phyloP scores from a whole-genome alignment of 345 rosid genomes.

The Aquilaria sinensis region DNA sequence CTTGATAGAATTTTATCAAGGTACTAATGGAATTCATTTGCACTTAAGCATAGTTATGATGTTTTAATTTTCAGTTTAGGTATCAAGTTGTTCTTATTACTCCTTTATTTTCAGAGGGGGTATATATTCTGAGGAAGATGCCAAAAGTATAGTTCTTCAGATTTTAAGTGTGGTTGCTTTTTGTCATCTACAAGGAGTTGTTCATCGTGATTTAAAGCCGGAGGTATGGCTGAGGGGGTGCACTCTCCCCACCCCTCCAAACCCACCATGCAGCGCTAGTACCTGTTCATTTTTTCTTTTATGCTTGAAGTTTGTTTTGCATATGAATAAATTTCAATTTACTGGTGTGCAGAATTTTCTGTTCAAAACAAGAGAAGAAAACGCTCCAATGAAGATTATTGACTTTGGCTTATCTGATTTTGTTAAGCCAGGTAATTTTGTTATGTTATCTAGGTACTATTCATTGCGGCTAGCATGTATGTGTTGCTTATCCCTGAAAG shows the following conservation, averaged over 20 bases:
- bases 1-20: slow-evolving; percentile 87
- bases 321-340: too few relatives aligned
- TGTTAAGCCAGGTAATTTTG: slow-evolving; percentile 55
- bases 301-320: too few relatives aligned
- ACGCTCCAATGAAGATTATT: slow-evolving; percentile 81
- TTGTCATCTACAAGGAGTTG: slow-evolving; percentile 98
- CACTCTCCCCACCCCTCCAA: too few relatives aligned
- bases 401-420: slow-evolving; percentile 96
- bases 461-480: too few relatives aligned
- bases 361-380: slow-evolving; percentile 67
- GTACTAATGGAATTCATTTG: slow-evolving; percentile 25
- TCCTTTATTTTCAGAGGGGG: slow-evolving; percentile 69
- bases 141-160: slow-evolving; percentile 67
- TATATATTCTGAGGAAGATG: slow-evolving; percentile 84
- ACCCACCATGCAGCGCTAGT: too few relatives aligned
- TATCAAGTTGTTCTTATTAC: background rate
- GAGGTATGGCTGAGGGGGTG: slow-evolving; percentile 48
- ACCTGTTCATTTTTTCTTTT: background rate
- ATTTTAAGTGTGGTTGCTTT: slow-evolving; percentile 80
- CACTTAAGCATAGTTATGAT: background rate
- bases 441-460: background rate
- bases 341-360: slow-evolving; percentile 71
- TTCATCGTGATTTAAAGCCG: slow-evolving; percentile 93
- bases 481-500: too few relatives aligned
- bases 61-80: background rate